A percentile compares a stretch with the other conserved stretches of the same genome.
phyloP scores from a whole-genome alignment of 2,329 filamentous ascomycete species.

The Cordyceps cicadae region DNA sequence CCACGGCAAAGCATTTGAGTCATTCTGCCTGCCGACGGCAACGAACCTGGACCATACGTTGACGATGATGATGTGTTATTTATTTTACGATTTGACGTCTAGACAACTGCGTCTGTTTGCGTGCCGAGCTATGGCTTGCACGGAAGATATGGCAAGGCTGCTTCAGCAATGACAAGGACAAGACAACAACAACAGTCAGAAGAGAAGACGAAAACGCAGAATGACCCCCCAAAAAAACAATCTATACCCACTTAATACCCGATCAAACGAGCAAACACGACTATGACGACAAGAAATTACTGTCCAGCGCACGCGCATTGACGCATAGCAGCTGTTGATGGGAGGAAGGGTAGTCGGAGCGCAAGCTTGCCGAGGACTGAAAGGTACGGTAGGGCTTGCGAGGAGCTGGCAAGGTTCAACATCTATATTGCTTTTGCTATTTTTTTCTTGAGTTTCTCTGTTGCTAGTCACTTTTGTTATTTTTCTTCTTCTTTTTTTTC shows the following conservation, averaged over 20 bases:
- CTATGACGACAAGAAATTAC: constrained; percentile 22
- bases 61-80: constrained; percentile 34
- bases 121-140: neutral
- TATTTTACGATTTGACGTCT: constrained; percentile 39
- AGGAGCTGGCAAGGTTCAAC: constrained; percentile 1
- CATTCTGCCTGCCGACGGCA: neutral
- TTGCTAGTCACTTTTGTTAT: constrained; percentile 13
- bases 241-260: constrained; percentile 34
- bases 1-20: neutral
- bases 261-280: constrained; percentile 28
- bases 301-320: constrained; percentile 6
- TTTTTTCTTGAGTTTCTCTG: constrained; percentile 7
- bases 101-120: constrained; percentile 24
- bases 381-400: neutral
- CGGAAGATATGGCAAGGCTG: neutral
- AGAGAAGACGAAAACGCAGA: constrained; percentile 8
- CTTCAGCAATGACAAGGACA: constrained; percentile 9
- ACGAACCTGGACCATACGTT: constrained; percentile 28
- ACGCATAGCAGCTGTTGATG: constrained; percentile 12
- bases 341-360: constrained; percentile 17
- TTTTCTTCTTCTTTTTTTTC: constrained; percentile 9
- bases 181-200: neutral
- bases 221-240: constrained; percentile 10
- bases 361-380: constrained; percentile 6
- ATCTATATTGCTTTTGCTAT: constrained; percentile 2